Conservation (phyloP, 371 early-diverging fungal genomes). For the Apophysomyces sp. region DNA sequence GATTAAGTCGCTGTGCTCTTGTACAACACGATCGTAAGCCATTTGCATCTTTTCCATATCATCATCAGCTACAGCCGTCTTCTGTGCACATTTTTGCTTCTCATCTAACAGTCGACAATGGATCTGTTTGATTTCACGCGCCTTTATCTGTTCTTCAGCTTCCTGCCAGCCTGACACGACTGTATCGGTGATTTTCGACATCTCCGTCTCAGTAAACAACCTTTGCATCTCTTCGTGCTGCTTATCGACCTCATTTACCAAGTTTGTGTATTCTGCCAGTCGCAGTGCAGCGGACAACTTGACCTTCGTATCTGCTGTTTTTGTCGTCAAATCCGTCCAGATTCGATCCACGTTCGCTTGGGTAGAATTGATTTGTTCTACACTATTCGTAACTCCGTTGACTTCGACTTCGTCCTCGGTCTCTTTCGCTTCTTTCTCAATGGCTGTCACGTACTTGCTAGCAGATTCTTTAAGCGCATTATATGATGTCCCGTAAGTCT, state of each 20-base stretch:
- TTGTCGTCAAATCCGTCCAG: slow-evolving; percentile 6
- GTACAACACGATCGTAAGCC: not conserved
- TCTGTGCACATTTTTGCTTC: not conserved
- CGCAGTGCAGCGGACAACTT: slow-evolving; percentile 5
- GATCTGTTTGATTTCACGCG: slow-evolving; percentile 9
- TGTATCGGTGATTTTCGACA: slow-evolving; percentile 13
- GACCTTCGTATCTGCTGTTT: not conserved
- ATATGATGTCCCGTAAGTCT: slow-evolving; percentile 8
- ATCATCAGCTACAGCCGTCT: not conserved
- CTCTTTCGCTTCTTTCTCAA: slow-evolving; percentile 4
- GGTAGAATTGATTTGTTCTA: not conserved
- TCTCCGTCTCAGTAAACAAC: not conserved
- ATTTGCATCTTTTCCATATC: slow-evolving; percentile 6
- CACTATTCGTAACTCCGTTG: not conserved
- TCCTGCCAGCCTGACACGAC: slow-evolving; percentile 23
- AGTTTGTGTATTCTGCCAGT: slow-evolving; percentile 9
- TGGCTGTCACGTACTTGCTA: not conserved
- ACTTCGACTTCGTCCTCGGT: not conserved
- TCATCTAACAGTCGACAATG: slow-evolving; percentile 1
- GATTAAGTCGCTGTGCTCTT: slow-evolving; percentile 5
- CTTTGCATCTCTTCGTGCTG: slow-evolving; percentile 1
- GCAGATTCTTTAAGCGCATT: slow-evolving; percentile 11
- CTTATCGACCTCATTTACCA: not conserved
- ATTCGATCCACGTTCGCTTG: slow-evolving; percentile 9
- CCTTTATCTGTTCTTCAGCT: slow-evolving; percentile 8